Evolutionary conservation across 75 land plant genomes (phyloP), one percentile per base, ranked within the genome.

Genomic region (Cunninghamia lanceolata): DNA sequence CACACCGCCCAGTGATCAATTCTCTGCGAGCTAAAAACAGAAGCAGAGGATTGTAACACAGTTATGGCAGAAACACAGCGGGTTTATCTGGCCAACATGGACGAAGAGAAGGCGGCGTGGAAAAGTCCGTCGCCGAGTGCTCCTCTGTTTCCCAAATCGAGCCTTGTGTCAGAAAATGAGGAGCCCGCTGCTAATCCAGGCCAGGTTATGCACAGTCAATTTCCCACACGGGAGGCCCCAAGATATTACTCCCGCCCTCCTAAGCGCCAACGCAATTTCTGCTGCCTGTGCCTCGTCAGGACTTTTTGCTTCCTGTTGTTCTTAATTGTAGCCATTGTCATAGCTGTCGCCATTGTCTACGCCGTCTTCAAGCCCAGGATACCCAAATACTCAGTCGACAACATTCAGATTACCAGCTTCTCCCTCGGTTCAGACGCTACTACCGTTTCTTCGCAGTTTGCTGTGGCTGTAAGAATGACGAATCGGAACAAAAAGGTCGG

Each of bases 401-500:
- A 74, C 32, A 85, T 93, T 47, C 59, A 63, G 35, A 87, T 94
- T 86, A 47, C 84, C 6, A 75, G 86, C 68, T 88, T 93, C 80
- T 17, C 34, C 38, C 6, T 87, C 79, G 89, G 87, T 78, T 9
- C 68, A 7, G 84, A 88, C 87, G 21, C 84, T 46, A 89, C 84
- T 46, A 89, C 84, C 40, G 81, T 93, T 63, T 84, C 91, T 56
- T 91, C 97, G 1, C 84, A 86, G 84, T 91, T 95, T 89, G 71
- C 87, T 16, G 90, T 92, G 63, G 87, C 80, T 87, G 86, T 95
- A 71, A 90, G 89, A 30, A 91, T 94, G 40, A 45, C 82, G 32
- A 96, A 96, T 76, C 99, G 95, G 19, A 96, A 96, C 90, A 89
- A 90, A 86, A 93, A 90, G 86, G 94, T 95, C 43, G 94, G 97